phyloP scores from a whole-genome alignment of 768 basidiomycete genomes.

The Lactifluus hygrophoroides region DNA sequence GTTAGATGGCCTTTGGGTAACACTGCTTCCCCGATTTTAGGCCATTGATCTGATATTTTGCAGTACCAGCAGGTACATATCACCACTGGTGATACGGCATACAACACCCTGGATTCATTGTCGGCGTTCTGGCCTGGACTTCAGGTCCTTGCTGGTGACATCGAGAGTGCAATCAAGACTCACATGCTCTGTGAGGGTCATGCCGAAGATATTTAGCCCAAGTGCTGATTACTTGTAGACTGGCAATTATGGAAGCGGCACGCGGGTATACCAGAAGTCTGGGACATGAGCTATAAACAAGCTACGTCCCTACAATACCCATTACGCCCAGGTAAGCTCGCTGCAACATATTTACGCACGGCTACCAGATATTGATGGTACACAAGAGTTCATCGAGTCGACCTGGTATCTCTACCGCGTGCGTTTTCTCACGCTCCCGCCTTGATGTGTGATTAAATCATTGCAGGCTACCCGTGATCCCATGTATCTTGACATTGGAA shows the following conservation, averaged over 20 bases:
- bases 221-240: conserved; percentile 37
- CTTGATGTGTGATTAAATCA: conserved; percentile 6
- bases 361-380: not conserved
- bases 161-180: conserved; percentile 86
- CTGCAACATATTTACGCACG: not conserved
- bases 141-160: conserved; percentile 78
- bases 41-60: not conserved
- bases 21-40: conserved; percentile 19
- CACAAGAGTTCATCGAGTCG: conserved; percentile 83
- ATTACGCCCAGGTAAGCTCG: conserved; percentile 49
- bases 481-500: conserved; percentile 88
- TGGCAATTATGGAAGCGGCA: conserved; percentile 90
- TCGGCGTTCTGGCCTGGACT: conserved; percentile 98
- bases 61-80: conserved; percentile 87
- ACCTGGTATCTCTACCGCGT: conserved; percentile 94
- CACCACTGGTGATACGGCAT: conserved; percentile 50
- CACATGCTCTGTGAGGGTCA: conserved; percentile 71
- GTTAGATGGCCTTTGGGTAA: conserved; percentile 82
- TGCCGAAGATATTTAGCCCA: not conserved
- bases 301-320: conserved; percentile 77
- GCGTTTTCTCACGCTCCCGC: not conserved
- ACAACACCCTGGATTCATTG: conserved; percentile 82
- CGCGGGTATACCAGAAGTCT: conserved; percentile 88
- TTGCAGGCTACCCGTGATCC: conserved; percentile 81
- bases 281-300: conserved; percentile 64